These are phyloP conservation scores for Ascoidea tarda DNA, from an alignment of 805 yeast species.

Conservation along the genomic window DNA sequence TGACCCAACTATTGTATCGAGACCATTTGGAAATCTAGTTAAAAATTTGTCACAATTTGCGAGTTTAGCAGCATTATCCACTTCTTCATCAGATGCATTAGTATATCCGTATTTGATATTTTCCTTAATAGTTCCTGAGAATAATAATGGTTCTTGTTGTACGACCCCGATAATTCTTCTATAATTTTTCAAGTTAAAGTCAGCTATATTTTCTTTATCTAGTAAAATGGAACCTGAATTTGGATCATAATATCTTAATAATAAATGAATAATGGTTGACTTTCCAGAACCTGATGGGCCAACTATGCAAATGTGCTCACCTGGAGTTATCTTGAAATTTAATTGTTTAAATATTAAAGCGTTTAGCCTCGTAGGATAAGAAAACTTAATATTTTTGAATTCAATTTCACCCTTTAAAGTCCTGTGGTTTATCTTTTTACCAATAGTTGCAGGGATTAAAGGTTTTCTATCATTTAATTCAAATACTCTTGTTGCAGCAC, in stretches of 20 bases:
- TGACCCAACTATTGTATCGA: constrained; percentile 76
- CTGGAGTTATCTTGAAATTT: constrained; percentile 49
- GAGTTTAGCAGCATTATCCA: constrained; percentile 42
- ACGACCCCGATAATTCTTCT: constrained; percentile 77
- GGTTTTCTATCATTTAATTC: constrained; percentile 76
- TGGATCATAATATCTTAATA: constrained; percentile 79
- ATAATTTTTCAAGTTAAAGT: constrained; percentile 57
- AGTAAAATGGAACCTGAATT: constrained; percentile 44
- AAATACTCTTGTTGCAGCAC: constrained; percentile 86
- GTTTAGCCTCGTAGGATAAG: constrained; percentile 76
- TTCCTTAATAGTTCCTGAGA: constrained; percentile 75
- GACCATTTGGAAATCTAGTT: constrained; percentile 61
- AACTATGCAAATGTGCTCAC: constrained; percentile 85
- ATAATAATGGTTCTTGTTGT: constrained; percentile 82
- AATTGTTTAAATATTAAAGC: constrained; percentile 49
- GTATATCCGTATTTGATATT: constrained; percentile 66
- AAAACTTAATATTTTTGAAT: constrained; percentile 51
- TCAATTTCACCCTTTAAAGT: constrained; percentile 38
- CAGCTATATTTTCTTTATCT: constrained; percentile 48
- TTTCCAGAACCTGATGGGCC: constrained; percentile 98
- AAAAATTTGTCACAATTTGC: constrained; percentile 70
- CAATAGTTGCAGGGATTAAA: constrained; percentile 49
- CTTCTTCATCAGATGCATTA: constrained; percentile 45
- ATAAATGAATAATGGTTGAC: constrained; percentile 69
- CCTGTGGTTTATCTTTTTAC: constrained; percentile 26